Evolutionary conservation across 768 basidiomycete genomes (phyloP), one percentile per base, ranked within the genome.

Genomic region (Mycena epipterygia): DNA sequence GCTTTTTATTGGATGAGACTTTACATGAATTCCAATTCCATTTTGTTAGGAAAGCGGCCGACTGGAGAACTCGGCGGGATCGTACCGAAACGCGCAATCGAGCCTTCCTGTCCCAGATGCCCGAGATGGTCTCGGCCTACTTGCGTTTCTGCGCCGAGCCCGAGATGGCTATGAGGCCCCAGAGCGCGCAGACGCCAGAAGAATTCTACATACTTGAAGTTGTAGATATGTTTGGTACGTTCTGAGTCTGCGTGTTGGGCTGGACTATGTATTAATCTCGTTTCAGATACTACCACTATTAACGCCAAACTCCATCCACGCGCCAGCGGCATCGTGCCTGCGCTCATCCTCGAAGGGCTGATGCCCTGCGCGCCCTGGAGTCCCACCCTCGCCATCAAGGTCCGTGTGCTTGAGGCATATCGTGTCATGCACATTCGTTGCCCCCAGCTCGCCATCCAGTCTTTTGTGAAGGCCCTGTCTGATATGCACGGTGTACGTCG

Each of bases 391-490:
- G 69, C 67, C 23, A 37, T 73, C 30, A 60, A 44, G 3, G 27
- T 73, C 17, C 56, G 58, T 12, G 51, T 64, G 0, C 63, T 73
- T 19, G 61, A 70, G 48, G 27, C 25, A 9, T 49, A 25, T 27
- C 48, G 27, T 16, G 23, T 49, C 19, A 23, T 27, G 44, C 44
- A 46, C 44, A 19, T 46, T n/a, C n/a, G n/a, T n/a, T n/a, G n/a
- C n/a, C n/a, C n/a, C n/a, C 63, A 68, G 27, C 67, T 75, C 13
- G 55, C 69, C 2, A 67, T 71, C 7, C 52, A 73, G 41, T 55
- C 67, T 0, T 74, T 64, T 19, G 27, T 68, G 69, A 25, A 44
- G 42, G 8, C 42, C 5, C 42, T 46, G 52, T 30, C 25, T 12
- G 59, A 63, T 2, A 66, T 67, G n/a, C 42, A 44, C 48, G 48